These are phyloP conservation scores for Aspergillus cavernicola DNA, from an alignment of 495 filamentous ascomycete species.

Conservation along the genomic window DNA sequence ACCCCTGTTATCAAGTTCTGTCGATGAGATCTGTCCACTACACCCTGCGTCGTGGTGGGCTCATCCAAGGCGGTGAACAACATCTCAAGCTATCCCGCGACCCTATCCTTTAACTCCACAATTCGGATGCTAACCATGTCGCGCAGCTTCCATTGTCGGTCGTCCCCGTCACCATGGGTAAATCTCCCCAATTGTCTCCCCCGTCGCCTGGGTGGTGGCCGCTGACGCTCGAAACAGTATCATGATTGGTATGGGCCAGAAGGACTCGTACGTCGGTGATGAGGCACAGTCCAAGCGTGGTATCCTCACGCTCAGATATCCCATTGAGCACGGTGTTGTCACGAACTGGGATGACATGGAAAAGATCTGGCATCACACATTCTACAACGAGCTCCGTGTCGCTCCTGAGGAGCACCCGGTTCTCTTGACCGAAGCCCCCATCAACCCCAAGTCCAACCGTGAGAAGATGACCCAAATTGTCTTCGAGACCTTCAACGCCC, in stretches of 20 bases:
- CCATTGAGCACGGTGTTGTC: slow-evolving; percentile 99
- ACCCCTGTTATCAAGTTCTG: slow-evolving; percentile 10
- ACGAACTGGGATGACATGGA: slow-evolving; percentile 99
- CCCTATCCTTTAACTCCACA: background rate
- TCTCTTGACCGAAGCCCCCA: slow-evolving; percentile 96
- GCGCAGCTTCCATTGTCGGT: slow-evolving; percentile 93
- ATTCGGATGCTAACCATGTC: slow-evolving; percentile 19
- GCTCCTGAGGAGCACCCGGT: slow-evolving; percentile 99
- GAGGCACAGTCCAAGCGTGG: slow-evolving; percentile 99
- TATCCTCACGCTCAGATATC: slow-evolving; percentile 98
- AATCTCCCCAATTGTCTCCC: slow-evolving; percentile 27
- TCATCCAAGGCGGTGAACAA: slow-evolving; percentile 11
- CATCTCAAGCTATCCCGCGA: background rate
- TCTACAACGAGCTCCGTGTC: slow-evolving; percentile 99
- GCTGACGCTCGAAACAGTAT: slow-evolving; percentile 59
- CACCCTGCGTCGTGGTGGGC: slow-evolving; percentile 23
- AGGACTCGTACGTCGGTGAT: slow-evolving; percentile 99
- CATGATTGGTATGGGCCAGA: slow-evolving; percentile 99
- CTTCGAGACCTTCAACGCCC: slow-evolving; percentile 99
- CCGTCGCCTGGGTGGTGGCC: background rate
- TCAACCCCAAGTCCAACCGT: slow-evolving; percentile 99
- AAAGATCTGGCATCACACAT: slow-evolving; percentile 99
- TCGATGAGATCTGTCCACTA: slow-evolving; percentile 14
- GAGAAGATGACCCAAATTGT: slow-evolving; percentile 99
- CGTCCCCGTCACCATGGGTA: slow-evolving; percentile 99